phyloP scores from a whole-genome alignment of 106 monocot genomes.

The Dendrobium nobile region DNA sequence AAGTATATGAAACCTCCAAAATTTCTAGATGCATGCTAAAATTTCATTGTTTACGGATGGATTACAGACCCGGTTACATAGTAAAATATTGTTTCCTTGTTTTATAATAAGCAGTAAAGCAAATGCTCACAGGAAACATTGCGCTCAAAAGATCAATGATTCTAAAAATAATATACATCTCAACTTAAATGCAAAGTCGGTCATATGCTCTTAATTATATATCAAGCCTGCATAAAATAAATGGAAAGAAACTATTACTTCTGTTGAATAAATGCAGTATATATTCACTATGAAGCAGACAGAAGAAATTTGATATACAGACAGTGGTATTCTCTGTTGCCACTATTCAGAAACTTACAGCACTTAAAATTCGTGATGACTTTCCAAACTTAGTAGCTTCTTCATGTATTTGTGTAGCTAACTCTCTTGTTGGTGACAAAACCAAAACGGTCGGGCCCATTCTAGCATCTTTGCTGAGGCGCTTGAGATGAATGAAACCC shows the following conservation, averaged over 20 bases:
- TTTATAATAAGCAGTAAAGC: not conserved
- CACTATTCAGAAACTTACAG: slow-evolving; percentile 29
- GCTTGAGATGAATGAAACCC: slow-evolving; percentile 54
- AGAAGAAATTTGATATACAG: not conserved
- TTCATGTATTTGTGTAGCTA: slow-evolving; percentile 77
- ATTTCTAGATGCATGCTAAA: not conserved
- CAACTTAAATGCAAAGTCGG: no score
- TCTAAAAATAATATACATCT: no score
- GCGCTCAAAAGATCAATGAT: no score
- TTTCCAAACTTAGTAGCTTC: slow-evolving; percentile 65
- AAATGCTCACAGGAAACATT: not conserved
- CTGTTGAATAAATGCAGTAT: not conserved
- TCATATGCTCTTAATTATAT: not conserved
- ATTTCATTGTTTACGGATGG: not conserved
- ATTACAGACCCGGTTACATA: not conserved
- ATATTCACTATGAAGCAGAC: not conserved
- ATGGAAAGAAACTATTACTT: not conserved
- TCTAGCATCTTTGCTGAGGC: slow-evolving; percentile 40
- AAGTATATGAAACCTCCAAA: not conserved
- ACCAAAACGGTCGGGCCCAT: slow-evolving; percentile 71
- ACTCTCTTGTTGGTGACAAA: slow-evolving; percentile 77
- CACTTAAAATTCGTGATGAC: slow-evolving; percentile 59
- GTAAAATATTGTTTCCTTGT: not conserved
- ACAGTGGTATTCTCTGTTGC: not conserved
- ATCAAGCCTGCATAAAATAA: not conserved